Conservation (phyloP, 2,329 filamentous ascomycete species). For the Annulohypoxylon truncatum region DNA sequence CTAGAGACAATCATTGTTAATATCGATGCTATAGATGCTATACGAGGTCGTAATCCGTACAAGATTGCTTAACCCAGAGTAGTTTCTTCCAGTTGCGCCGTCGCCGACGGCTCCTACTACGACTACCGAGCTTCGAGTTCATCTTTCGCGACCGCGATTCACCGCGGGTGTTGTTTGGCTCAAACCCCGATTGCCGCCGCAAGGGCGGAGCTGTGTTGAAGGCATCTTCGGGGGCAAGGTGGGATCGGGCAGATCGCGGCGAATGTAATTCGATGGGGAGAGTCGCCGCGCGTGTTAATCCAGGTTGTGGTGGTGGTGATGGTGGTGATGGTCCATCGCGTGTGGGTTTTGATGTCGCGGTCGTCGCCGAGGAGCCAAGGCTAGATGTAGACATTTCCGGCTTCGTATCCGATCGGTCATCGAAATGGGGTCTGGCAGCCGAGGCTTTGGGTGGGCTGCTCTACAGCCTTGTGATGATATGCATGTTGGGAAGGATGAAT, state of each 20-base stretch:
- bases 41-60: conserved; percentile 56
- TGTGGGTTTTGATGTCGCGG: not conserved
- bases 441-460: conserved; percentile 15
- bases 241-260: conserved; percentile 68
- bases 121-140: conserved; percentile 64
- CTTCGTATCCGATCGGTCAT: not conserved
- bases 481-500: conserved; percentile 10
- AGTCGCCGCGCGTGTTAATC: conserved; percentile 56
- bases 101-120: conserved; percentile 74
- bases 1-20: conserved; percentile 57
- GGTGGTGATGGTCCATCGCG: conserved; percentile 10
- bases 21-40: conserved; percentile 5
- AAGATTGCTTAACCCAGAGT: conserved; percentile 97
- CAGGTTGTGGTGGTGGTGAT: conserved; percentile 24
- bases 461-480: conserved; percentile 20
- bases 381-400: conserved; percentile 26
- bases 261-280: conserved; percentile 51
- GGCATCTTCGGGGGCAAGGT: conserved; percentile 86
- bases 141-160: conserved; percentile 54
- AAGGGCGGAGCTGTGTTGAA: conserved; percentile 74
- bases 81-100: conserved; percentile 92
- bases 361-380: conserved; percentile 7
- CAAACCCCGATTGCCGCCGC: conserved; percentile 60
- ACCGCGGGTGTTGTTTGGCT: conserved; percentile 50
- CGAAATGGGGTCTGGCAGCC: not conserved